Conservation (phyloP, 1,284 basidiomycete species). For the Ganoderma meredithae region DNA sequence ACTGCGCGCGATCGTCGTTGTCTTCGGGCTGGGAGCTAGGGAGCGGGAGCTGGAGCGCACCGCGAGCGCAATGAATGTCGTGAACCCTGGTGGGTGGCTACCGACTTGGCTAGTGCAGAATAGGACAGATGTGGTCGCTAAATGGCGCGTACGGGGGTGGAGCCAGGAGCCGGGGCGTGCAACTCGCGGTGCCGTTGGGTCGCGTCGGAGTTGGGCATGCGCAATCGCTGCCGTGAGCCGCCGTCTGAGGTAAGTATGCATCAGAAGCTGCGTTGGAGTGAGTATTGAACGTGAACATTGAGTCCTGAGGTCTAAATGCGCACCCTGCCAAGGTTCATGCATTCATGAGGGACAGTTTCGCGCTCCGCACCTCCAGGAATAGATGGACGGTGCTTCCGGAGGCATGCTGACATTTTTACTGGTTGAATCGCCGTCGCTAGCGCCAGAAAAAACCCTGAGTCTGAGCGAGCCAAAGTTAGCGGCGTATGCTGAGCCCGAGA, state of each 20-base stretch:
- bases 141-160: neutral
- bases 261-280: neutral
- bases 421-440: too few species aligned
- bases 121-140: neutral
- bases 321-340: neutral
- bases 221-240: neutral
- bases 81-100: neutral
- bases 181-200: neutral
- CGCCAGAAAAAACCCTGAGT: too few species aligned
- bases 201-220: neutral
- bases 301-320: neutral
- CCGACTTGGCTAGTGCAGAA: neutral
- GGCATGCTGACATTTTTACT: too few species aligned
- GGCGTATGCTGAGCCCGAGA: too few species aligned
- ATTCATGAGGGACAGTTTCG: too few species aligned
- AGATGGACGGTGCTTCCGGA: neutral
- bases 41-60: too few species aligned
- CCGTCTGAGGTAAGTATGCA: neutral
- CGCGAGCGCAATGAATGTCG: neutral
- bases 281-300: neutral
- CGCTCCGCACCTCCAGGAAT: neutral
- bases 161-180: neutral
- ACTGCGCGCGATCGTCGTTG: constrained; percentile 4
- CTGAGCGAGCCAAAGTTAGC: too few species aligned
- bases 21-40: neutral